phyloP scores from a whole-genome alignment of 805 yeast species.

The Kazachstania viticola region DNA sequence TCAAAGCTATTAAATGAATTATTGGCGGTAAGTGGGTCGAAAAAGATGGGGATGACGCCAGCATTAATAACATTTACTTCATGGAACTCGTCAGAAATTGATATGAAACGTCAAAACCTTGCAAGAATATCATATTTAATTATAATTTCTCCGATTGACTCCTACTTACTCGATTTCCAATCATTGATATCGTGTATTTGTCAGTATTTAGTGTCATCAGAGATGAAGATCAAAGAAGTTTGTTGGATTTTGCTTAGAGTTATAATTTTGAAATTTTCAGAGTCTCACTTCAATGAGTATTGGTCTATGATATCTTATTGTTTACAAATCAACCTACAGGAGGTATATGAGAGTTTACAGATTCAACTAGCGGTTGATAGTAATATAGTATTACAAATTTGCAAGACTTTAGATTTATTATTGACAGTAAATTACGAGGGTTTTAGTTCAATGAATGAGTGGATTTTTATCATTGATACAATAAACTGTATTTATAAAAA shows the following conservation, averaged over 20 bases:
- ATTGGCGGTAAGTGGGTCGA: slow-evolving; percentile 21
- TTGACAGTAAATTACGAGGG: slow-evolving; percentile 64
- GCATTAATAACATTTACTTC: slow-evolving; percentile 43
- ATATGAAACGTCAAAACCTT: slow-evolving; percentile 39
- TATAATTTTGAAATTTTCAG: slow-evolving; percentile 48
- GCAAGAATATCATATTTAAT: slow-evolving; percentile 55
- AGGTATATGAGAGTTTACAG: slow-evolving; percentile 20
- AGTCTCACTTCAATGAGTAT: slow-evolving; percentile 49
- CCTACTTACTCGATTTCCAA: slow-evolving; percentile 36
- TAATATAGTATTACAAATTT: slow-evolving; percentile 38
- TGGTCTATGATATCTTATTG: slow-evolving; percentile 63
- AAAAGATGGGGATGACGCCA: slow-evolving; percentile 38
- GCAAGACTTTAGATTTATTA: slow-evolving; percentile 70
- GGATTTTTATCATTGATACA: slow-evolving; percentile 74
- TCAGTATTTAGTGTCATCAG: slow-evolving; percentile 23
- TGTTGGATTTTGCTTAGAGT: slow-evolving; percentile 51
- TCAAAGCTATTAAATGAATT: slow-evolving; percentile 33
- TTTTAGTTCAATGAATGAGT: slow-evolving; percentile 56
- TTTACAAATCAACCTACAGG: slow-evolving; percentile 32
- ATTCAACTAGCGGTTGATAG: slow-evolving; percentile 22
- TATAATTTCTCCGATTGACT: slow-evolving; percentile 50
- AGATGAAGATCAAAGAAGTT: slow-evolving; percentile 15
- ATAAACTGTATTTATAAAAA: slow-evolving; percentile 43
- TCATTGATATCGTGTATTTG: slow-evolving; percentile 39
- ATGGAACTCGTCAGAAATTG: slow-evolving; percentile 62